Percentiles rank a stretch among this genome's conserved stretches.
Conservation (phyloP, 2,329 filamentous ascomycete genomes). For the Hymenoscyphus fructigenus region DNA sequence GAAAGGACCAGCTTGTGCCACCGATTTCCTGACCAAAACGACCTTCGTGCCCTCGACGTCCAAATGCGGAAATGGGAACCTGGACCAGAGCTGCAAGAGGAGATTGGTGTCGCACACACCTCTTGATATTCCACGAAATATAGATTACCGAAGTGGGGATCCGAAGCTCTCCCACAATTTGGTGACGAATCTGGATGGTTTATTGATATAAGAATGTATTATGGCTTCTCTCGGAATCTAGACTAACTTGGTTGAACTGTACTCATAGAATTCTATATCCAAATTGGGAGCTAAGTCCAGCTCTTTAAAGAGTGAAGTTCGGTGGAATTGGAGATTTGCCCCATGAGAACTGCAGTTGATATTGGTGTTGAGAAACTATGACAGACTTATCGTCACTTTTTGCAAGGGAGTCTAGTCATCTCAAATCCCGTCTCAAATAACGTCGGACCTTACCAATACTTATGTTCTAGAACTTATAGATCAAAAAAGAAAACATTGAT, state of each 20-base stretch:
- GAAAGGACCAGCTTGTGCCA: not conserved
- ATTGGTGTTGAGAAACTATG: no score
- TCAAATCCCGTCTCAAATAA: no score
- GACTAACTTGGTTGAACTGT: no score
- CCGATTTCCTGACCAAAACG: not conserved
- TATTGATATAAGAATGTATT: not conserved
- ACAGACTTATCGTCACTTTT: no score
- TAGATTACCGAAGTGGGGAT: not conserved
- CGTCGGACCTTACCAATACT: no score
- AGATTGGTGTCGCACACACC: not conserved
- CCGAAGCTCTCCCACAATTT: not conserved
- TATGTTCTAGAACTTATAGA: not conserved
- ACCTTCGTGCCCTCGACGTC: not conserved
- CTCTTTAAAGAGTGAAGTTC: no score
- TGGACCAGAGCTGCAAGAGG: not conserved
- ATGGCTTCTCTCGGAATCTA: not conserved
- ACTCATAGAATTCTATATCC: no score
- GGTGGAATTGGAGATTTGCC: no score
- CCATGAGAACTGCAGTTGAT: no score
- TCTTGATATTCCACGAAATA: constrained; percentile 2
- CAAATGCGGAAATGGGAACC: not conserved
- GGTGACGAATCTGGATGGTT: not conserved
- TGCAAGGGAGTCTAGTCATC: no score
- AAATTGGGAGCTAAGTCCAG: no score
- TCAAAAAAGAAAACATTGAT: not conserved